Evolutionary conservation across 805 yeast species (phyloP).

Genomic region (Saccharomycopsis sp.): DNA sequence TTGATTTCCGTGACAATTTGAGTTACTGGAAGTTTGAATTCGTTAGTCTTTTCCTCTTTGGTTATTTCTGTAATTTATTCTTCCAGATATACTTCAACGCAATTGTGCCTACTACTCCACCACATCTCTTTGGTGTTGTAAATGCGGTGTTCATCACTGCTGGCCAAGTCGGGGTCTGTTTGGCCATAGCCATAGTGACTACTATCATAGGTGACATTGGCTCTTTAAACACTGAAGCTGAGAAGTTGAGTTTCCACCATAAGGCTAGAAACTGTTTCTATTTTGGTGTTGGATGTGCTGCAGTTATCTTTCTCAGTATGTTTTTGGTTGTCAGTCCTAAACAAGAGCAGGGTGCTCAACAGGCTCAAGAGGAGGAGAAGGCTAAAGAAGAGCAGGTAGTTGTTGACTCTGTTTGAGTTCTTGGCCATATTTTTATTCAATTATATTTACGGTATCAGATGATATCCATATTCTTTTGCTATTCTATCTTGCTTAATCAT

Average conservation of each 20-base stretch:
- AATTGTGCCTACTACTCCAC: not conserved
- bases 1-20: not conserved
- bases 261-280: not conserved
- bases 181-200: not conserved
- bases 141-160: not conserved
- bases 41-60: not conserved
- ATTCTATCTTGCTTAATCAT: too few relatives aligned
- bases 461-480: too few relatives aligned
- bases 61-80: conserved; percentile 1
- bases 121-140: conserved; percentile 1
- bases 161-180: not conserved
- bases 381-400: not conserved
- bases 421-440: not conserved
- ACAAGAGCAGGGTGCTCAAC: too few relatives aligned
- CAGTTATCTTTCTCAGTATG: not conserved
- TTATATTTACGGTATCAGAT: too few relatives aligned
- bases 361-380: not conserved
- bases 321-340: not conserved
- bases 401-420: not conserved
- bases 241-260: not conserved
- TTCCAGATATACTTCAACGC: not conserved
- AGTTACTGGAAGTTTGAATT: conserved; percentile 2
- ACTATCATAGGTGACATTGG: not conserved
- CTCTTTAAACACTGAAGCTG: not conserved
- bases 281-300: not conserved